Percentiles rank a stretch among this genome's conserved stretches.
Evolutionary conservation across 1,284 basidiomycete species (phyloP).

Genomic region (Singerocomus rubriflavus): DNA sequence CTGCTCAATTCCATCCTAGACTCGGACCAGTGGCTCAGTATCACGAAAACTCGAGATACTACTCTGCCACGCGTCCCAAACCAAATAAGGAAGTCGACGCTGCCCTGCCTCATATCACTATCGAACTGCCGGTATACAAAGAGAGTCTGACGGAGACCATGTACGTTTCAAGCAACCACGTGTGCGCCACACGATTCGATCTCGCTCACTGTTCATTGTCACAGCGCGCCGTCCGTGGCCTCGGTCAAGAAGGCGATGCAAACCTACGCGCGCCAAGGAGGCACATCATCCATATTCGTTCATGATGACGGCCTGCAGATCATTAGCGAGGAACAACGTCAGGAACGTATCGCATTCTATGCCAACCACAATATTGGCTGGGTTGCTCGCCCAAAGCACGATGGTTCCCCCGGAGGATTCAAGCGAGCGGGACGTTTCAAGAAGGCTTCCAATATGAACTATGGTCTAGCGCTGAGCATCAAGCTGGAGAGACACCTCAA

Average conservation of each 20-base stretch:
- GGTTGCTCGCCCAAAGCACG: constrained; percentile 76
- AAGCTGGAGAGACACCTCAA: constrained; percentile 53
- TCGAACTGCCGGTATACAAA: constrained; percentile 82
- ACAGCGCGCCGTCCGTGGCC: constrained; percentile 68
- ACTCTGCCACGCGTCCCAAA: constrained; percentile 57
- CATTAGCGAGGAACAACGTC: constrained; percentile 57
- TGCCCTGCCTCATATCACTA: constrained; percentile 67
- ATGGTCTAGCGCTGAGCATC: constrained; percentile 69
- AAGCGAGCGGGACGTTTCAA: constrained; percentile 87
- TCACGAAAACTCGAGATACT: constrained; percentile 70
- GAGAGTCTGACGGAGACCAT: constrained; percentile 68
- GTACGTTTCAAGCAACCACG: constrained; percentile 38
- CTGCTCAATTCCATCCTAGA: not conserved
- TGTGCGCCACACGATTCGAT: constrained; percentile 3
- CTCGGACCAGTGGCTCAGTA: constrained; percentile 74
- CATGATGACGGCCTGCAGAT: constrained; percentile 75
- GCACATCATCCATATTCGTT: constrained; percentile 72
- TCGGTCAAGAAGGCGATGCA: constrained; percentile 86
- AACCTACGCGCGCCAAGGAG: constrained; percentile 80
- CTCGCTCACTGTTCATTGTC: constrained; percentile 7
- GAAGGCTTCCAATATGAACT: constrained; percentile 91
- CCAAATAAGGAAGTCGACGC: constrained; percentile 62
- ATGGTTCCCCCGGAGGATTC: constrained; percentile 47
- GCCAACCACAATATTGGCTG: constrained; percentile 80
- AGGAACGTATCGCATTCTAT: constrained; percentile 71